Evolutionary conservation across 148 eudicot genomes (phyloP).

Genomic region (Selenicereus undatus): DNA sequence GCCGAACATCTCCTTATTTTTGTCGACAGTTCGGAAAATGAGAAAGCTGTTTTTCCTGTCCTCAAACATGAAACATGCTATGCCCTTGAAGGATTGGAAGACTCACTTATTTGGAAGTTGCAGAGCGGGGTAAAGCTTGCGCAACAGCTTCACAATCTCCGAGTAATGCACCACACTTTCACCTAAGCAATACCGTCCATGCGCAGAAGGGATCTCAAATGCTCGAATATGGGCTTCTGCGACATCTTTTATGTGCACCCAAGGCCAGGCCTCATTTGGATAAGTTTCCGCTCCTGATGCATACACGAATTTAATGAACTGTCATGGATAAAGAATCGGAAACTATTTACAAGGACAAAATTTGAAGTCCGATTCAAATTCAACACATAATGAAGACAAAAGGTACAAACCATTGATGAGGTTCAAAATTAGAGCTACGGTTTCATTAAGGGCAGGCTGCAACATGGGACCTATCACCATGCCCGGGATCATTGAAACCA

Average conservation of each 20-base stretch:
- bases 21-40: too few species aligned
- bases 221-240: constrained; percentile 42
- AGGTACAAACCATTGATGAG: constrained; percentile 8
- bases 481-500: constrained; percentile 25
- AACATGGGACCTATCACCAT: constrained; percentile 35
- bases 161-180: constrained; percentile 19
- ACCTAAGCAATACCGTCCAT: constrained; percentile 44
- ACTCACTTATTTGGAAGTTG: constrained; percentile 35
- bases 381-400: too few species aligned
- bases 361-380: too few species aligned
- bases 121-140: constrained; percentile 35
- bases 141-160: constrained; percentile 26
- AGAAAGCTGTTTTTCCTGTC: too few species aligned
- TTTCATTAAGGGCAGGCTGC: constrained; percentile 25
- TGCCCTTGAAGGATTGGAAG: not conserved
- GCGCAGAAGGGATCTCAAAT: constrained; percentile 41
- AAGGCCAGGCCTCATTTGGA: constrained; percentile 1
- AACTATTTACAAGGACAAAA: not conserved
- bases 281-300: constrained; percentile 23
- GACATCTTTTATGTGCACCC: constrained; percentile 48
- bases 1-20: too few species aligned
- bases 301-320: not conserved
- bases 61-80: too few species aligned
- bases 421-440: constrained; percentile 12
- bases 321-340: not conserved